A percentile compares a stretch with the other conserved stretches of the same genome.
Evolutionary conservation across 2,329 filamentous ascomycete genomes (phyloP).

Genomic region (Myrmaecium sp.): DNA sequence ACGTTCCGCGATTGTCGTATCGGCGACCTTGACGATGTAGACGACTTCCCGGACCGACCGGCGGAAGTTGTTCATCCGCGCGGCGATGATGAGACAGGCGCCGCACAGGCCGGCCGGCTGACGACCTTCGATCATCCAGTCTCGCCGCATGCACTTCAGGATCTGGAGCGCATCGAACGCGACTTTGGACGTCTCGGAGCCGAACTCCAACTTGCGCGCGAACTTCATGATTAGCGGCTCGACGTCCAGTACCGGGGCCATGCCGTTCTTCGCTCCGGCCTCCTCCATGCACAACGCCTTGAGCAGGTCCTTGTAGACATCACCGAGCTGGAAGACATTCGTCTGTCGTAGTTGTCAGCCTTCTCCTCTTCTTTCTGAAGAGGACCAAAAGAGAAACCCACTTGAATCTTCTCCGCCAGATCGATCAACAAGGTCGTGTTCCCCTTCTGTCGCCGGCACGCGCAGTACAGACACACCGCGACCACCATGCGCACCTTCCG

Average conservation of each 20-base stretch:
- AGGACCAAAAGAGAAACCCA: constrained; percentile 10
- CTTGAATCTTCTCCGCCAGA: constrained; percentile 63
- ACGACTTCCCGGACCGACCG: constrained; percentile 86
- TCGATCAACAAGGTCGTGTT: constrained; percentile 92
- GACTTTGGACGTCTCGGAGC: constrained; percentile 61
- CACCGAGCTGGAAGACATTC: constrained; percentile 84
- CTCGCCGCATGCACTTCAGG: constrained; percentile 80
- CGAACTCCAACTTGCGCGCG: constrained; percentile 82
- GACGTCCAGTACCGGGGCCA: constrained; percentile 49
- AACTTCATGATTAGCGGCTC: constrained; percentile 88
- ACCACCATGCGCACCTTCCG: constrained; percentile 70
- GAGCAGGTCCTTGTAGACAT: constrained; percentile 72
- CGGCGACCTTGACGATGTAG: constrained; percentile 95
- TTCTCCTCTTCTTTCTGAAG: background rate
- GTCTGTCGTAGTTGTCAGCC: constrained; percentile 29
- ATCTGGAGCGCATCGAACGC: constrained; percentile 77
- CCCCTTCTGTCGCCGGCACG: constrained; percentile 59
- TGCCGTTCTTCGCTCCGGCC: constrained; percentile 10
- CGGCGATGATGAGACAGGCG: constrained; percentile 83
- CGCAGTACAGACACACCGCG: constrained; percentile 71
- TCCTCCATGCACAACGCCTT: constrained; percentile 51
- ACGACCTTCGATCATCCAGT: constrained; percentile 94
- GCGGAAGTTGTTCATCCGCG: constrained; percentile 95
- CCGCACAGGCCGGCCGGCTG: constrained; percentile 88
- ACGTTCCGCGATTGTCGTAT: constrained; percentile 79